A percentile compares a stretch with the other conserved stretches of the same genome.
Conservation (phyloP, 2,329 filamentous ascomycete species). For the Hypoxylon sp. region DNA sequence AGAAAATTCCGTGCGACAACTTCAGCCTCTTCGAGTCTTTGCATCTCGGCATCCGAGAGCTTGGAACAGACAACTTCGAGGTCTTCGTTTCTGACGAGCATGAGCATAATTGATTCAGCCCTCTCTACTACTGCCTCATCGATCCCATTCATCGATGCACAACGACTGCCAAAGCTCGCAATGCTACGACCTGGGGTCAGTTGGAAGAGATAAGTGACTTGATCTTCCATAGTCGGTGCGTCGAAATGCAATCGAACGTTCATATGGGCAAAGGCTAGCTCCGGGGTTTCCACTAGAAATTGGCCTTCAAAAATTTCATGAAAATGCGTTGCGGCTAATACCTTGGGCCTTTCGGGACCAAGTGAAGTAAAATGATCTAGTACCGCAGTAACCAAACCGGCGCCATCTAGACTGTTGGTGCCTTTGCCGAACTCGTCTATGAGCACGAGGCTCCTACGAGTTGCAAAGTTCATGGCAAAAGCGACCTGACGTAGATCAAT, state of each 20-base stretch:
- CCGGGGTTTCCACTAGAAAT: conserved; percentile 64
- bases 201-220: conserved; percentile 81
- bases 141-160: conserved; percentile 89
- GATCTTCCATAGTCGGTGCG: conserved; percentile 66
- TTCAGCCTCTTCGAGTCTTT: conserved; percentile 77
- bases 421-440: conserved; percentile 90
- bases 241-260: conserved; percentile 72
- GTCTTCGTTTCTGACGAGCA: conserved; percentile 80
- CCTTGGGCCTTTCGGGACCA: conserved; percentile 63
- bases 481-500: conserved; percentile 91
- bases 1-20: conserved; percentile 70
- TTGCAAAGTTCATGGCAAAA: conserved; percentile 80
- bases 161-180: conserved; percentile 87
- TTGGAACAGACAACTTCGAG: conserved; percentile 78
- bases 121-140: conserved; percentile 77
- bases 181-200: conserved; percentile 75
- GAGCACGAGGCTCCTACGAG: conserved; percentile 82
- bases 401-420: conserved; percentile 69
- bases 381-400: conserved; percentile 69
- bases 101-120: conserved; percentile 78
- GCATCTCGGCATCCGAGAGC: conserved; percentile 72
- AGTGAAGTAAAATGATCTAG: conserved; percentile 68
- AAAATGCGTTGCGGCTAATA: conserved; percentile 73
- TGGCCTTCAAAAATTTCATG: conserved; percentile 79
- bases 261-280: conserved; percentile 77